Conservation (phyloP, 108 stramenopile species). For the Schizochytrium sp. region DNA sequence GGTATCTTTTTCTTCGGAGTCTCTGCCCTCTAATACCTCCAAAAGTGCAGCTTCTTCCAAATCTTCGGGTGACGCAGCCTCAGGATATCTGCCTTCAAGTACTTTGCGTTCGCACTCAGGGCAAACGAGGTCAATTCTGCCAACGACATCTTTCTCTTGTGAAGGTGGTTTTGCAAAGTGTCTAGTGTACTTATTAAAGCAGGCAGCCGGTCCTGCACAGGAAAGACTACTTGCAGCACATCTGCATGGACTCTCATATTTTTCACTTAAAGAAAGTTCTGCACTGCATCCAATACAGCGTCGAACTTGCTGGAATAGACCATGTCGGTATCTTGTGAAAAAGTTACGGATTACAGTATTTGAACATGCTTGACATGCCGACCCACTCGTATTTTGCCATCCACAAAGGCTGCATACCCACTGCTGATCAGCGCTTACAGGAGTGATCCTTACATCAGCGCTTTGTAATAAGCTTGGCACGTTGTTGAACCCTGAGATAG, state of each 20-base stretch:
- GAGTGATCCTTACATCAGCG: background rate
- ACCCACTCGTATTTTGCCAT: background rate
- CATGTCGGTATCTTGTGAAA: background rate
- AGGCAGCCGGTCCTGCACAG: background rate
- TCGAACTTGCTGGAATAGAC: constrained; percentile 51
- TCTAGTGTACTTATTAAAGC: background rate
- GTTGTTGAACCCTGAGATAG: background rate
- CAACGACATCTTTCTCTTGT: background rate
- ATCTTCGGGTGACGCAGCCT: background rate
- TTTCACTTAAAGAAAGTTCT: background rate
- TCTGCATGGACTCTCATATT: background rate
- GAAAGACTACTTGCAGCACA: background rate
- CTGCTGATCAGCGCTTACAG: background rate
- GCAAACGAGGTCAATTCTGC: background rate
- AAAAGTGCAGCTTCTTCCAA: background rate
- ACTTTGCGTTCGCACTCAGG: constrained; percentile 48
- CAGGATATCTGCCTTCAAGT: background rate
- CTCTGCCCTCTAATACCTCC: background rate
- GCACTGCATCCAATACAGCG: constrained; percentile 48
- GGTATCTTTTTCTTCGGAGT: too few relatives aligned
- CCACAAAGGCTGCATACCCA: constrained; percentile 43
- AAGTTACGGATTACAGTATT: background rate
- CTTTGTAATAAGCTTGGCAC: background rate
- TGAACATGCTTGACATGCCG: background rate
- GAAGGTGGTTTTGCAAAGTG: background rate